Evolutionary conservation across 2,329 filamentous ascomycete species (phyloP), one percentile per base, ranked within the genome.

Genomic region (Calonectria honghensis): DNA sequence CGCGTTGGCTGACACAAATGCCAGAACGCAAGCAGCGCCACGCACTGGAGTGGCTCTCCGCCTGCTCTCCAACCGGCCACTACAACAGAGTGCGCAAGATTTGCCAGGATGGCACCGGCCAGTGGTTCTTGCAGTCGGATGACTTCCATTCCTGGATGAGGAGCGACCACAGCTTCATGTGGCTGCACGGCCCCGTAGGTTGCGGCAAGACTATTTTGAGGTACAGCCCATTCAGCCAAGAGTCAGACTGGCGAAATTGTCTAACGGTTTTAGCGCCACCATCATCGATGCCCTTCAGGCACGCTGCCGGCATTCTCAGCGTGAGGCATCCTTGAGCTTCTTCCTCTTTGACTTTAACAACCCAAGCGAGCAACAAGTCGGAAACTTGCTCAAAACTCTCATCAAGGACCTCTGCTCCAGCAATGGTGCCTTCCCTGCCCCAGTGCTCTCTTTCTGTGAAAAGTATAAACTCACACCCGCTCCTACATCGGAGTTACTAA

Each of bases 321-420:
- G 35, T 11, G 57, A 29, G 27, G 24, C 57, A 10, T 63, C 35
- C 10, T 41, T 63, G 24, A 63, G 57, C 16, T 63, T 41, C 57
- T 63, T 63, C 16, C 29, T 63, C n/a, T 63, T 63, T n/a, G 39
- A 63, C 24, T 63, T 63, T 37, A 63, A 39, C 24, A 37, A 63
- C 13, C 9, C 57, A 41, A 63, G 13, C 6, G 35, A 39, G n/a
- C 57, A 63, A 18, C 57, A 63, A 27, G 27, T 63, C 20, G 24
- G 14, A 20, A 63, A 63, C 27, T 16, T 63, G 35, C 24, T 63
- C 14, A 63, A 39, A 63, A 63, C 57, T 9, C 35, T 63, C 35
- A 63, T 63, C 57, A 63, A 41, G 37, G 57, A 63, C 18, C 57
- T 63, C 6, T 41, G 35, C 27, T 39, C 35, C 7, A 41, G 37